Percentiles rank a stretch among this genome's conserved stretches.
Evolutionary conservation across 495 filamentous ascomycete genomes (phyloP).

Genomic region (Aspergillus nanangensis): DNA sequence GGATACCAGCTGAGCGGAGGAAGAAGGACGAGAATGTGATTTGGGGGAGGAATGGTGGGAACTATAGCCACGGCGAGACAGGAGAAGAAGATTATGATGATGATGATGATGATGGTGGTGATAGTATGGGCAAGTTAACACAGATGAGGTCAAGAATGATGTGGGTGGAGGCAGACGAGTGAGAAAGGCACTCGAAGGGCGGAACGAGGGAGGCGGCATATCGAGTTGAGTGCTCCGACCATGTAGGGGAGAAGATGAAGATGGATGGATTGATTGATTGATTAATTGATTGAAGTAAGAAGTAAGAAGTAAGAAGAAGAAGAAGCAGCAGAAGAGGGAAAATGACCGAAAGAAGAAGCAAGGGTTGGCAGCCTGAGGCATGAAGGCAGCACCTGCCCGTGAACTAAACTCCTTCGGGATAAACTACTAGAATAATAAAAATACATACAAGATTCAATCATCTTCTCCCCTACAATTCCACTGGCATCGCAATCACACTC

Average conservation of each 20-base stretch:
- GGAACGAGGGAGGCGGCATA: conserved; percentile 11
- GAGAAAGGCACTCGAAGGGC: conserved; percentile 2
- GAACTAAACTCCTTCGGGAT: background rate
- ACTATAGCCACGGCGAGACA: background rate
- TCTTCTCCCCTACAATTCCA: conserved; percentile 45
- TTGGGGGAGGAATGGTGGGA: conserved; percentile 12
- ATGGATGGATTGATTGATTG: too few relatives aligned
- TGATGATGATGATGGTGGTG: conserved; percentile 2
- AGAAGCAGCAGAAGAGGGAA: conserved; percentile 1
- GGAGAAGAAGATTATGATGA: background rate
- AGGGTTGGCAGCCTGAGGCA: conserved; percentile 10
- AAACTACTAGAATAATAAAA: too few relatives aligned
- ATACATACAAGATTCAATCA: too few relatives aligned
- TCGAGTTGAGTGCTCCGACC: too few relatives aligned
- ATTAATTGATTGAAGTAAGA: too few relatives aligned
- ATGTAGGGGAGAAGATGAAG: background rate
- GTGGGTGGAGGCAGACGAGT: conserved; percentile 1
- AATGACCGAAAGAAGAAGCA: background rate
- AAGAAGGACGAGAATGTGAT: conserved; percentile 18
- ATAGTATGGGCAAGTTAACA: too few relatives aligned
- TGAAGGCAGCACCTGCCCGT: background rate
- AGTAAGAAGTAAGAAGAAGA: background rate
- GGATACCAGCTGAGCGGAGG: conserved; percentile 11
- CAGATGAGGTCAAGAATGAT: too few relatives aligned
- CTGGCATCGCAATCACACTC: conserved; percentile 48